Conservation (phyloP, 441 rosid species). For the Omphalea diandra region DNA sequence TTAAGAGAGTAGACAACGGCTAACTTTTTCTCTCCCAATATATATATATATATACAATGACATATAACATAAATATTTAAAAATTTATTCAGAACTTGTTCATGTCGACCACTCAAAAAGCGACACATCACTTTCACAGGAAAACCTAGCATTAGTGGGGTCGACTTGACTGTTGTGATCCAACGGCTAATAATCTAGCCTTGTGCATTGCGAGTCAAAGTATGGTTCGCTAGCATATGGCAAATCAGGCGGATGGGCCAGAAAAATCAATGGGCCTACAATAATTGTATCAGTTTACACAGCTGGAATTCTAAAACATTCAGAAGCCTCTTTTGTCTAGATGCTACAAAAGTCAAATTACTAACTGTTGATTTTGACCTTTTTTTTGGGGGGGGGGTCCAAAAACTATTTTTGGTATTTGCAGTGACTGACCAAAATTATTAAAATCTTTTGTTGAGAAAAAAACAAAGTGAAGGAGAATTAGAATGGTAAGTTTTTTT, state of each 20-base stretch:
- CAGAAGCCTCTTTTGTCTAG: background rate
- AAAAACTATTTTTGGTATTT: background rate
- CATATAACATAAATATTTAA: too few relatives aligned
- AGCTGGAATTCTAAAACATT: conserved; percentile 6
- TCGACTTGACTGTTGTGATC: conserved; percentile 19
- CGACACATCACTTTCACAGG: background rate
- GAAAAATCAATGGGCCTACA: background rate
- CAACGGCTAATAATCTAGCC: conserved; percentile 14
- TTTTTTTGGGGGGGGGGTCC: background rate
- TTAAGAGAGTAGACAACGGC: too few relatives aligned
- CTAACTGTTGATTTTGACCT: background rate
- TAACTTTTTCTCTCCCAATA: too few relatives aligned
- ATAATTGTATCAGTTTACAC: background rate
- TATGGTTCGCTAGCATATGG: background rate
- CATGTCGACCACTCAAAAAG: background rate
- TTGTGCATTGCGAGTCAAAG: background rate
- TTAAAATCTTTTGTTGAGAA: too few relatives aligned
- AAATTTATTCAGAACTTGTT: too few relatives aligned
- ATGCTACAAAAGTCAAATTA: background rate
- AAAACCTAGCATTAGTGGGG: background rate
- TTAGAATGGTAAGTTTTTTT: too few relatives aligned
- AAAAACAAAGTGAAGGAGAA: too few relatives aligned
- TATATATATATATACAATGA: too few relatives aligned
- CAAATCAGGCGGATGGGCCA: conserved; percentile 7
- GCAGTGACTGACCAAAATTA: conserved; percentile 14